These are phyloP conservation scores for Boletus patriciae DNA, from an alignment of 768 basidiomycete species.

Conservation along the genomic window DNA sequence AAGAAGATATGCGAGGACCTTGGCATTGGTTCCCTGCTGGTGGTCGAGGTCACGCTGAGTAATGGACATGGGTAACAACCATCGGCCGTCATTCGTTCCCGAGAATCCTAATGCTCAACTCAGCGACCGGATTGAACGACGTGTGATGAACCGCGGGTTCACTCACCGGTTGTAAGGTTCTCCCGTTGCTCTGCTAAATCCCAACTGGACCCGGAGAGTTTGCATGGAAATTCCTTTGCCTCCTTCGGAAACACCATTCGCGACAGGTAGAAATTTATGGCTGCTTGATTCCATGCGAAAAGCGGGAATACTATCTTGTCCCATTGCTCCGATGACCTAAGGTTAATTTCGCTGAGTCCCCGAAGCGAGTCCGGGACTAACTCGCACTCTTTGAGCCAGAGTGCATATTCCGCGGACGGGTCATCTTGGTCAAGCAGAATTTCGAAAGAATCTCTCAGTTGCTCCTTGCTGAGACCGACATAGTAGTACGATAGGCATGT, in stretches of 20 bases:
- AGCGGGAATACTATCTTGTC: neutral
- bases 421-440: conserved; percentile 5
- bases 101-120: conserved; percentile 33
- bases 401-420: neutral
- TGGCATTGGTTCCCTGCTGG: conserved; percentile 44
- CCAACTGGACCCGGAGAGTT: conserved; percentile 34
- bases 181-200: conserved; percentile 33
- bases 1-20: conserved; percentile 29
- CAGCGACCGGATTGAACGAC: neutral
- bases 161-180: conserved; percentile 7
- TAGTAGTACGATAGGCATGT: conserved; percentile 38
- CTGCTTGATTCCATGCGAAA: neutral
- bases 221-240: conserved; percentile 32
- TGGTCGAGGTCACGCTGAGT: conserved; percentile 24
- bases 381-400: neutral
- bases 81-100: conserved; percentile 39
- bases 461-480: neutral
- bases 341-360: neutral
- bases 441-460: neutral
- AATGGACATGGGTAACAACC: conserved; percentile 36
- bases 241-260: conserved; percentile 36
- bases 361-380: neutral
- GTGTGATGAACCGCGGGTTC: neutral
- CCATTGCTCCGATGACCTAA: conserved; percentile 11
- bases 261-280: conserved; percentile 21